A percentile compares a stretch with the other conserved stretches of the same genome.
Evolutionary conservation across 1,284 basidiomycete species (phyloP).

Genomic region (Lentinus polychrous): DNA sequence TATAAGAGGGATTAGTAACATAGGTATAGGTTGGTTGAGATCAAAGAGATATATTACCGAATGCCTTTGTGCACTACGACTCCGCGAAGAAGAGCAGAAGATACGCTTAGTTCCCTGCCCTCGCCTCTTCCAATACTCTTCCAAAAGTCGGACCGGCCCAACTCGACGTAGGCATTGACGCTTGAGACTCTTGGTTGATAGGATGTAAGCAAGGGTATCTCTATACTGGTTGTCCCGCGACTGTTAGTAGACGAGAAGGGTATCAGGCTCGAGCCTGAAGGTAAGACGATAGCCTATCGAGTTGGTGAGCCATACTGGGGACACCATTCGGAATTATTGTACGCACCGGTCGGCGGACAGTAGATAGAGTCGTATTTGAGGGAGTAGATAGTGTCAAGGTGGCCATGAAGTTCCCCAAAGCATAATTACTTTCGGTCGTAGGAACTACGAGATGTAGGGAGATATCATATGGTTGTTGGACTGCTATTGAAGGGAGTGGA

Average conservation of each 20-base stretch:
- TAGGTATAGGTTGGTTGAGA: background rate
- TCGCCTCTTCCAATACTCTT: conserved; percentile 55
- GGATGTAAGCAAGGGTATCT: conserved; percentile 47
- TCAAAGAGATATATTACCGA: conserved; percentile 37
- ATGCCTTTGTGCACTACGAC: conserved; percentile 56
- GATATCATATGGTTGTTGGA: conserved; percentile 64
- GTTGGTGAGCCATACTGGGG: background rate
- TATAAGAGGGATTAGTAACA: conserved; percentile 21
- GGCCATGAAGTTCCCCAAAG: conserved; percentile 77
- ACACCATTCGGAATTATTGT: background rate
- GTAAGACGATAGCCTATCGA: conserved; percentile 49
- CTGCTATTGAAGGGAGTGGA: conserved; percentile 40
- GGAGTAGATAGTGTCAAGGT: conserved; percentile 48
- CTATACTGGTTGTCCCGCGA: conserved; percentile 34
- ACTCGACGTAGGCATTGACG: conserved; percentile 47
- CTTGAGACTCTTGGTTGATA: conserved; percentile 42
- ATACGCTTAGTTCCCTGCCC: conserved; percentile 63
- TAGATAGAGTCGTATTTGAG: conserved; percentile 53
- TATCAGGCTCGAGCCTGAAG: conserved; percentile 29
- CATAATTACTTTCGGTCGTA: conserved; percentile 56
- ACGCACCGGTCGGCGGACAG: conserved; percentile 60
- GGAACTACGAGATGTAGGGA: conserved; percentile 62
- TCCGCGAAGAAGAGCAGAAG: conserved; percentile 53
- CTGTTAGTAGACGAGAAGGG: conserved; percentile 34
- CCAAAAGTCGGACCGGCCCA: conserved; percentile 69